These are phyloP conservation scores for Pleurotus pulmonarius DNA, from an alignment of 768 basidiomycete genomes.

Conservation along the genomic window DNA sequence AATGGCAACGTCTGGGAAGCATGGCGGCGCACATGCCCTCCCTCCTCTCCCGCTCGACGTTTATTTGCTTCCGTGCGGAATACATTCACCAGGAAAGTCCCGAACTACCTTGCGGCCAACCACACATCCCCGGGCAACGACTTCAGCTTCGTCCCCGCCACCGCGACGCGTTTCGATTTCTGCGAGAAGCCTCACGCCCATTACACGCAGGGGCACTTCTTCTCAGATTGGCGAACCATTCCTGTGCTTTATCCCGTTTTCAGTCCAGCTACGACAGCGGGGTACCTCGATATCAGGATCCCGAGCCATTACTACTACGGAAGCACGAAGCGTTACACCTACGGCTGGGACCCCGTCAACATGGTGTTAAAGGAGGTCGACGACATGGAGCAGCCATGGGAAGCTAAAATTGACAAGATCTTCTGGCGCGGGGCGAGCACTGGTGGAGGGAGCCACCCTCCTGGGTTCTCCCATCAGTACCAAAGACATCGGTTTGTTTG, in stretches of 20 bases:
- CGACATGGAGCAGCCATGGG: constrained; percentile 86
- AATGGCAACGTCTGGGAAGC: constrained; percentile 91
- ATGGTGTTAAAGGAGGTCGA: constrained; percentile 74
- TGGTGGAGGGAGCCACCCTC: constrained; percentile 86
- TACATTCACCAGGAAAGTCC: constrained; percentile 25
- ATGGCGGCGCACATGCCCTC: constrained; percentile 87
- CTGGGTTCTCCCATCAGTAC: constrained; percentile 77
- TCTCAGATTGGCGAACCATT: constrained; percentile 93
- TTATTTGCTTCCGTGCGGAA: constrained; percentile 76
- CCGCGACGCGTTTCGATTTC: constrained; percentile 71
- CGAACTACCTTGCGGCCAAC: constrained; percentile 16
- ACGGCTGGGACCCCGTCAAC: constrained; percentile 83
- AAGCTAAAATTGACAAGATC: constrained; percentile 78
- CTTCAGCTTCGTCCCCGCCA: constrained; percentile 58
- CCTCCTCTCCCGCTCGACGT: constrained; percentile 73
- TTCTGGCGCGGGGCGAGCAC: constrained; percentile 98
- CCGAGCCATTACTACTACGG: constrained; percentile 97
- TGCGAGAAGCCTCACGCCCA: constrained; percentile 82
- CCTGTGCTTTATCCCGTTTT: constrained; percentile 90
- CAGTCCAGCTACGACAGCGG: constrained; percentile 82
- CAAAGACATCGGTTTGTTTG: constrained; percentile 73
- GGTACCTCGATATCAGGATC: constrained; percentile 88
- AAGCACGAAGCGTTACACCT: constrained; percentile 77
- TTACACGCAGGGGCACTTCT: constrained; percentile 91
- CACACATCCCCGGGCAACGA: constrained; percentile 38